phyloP scores from a whole-genome alignment of 805 yeast genomes.

The Teunomyces barrocoloradensis region DNA sequence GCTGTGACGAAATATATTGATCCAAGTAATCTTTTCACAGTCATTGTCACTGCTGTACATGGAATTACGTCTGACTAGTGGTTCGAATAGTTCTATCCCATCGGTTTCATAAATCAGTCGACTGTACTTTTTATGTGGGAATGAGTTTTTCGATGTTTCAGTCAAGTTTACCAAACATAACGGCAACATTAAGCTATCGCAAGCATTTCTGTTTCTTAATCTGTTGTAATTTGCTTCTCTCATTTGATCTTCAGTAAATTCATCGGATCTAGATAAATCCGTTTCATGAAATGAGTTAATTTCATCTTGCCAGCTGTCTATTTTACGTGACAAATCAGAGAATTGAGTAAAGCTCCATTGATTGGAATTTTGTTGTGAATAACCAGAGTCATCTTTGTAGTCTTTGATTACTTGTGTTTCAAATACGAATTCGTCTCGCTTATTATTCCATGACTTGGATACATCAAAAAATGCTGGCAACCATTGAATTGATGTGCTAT shows the following conservation, averaged over 20 bases:
- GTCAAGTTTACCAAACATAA: too few relatives aligned
- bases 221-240: not conserved
- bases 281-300: not conserved
- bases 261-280: not conserved
- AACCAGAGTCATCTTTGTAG: slow-evolving; percentile 15
- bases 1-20: slow-evolving; percentile 47
- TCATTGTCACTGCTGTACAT: slow-evolving; percentile 17
- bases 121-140: slow-evolving; percentile 16
- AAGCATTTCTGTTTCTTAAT: too few relatives aligned
- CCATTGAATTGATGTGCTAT: slow-evolving; percentile 22
- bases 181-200: too few relatives aligned
- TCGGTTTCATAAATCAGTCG: slow-evolving; percentile 13
- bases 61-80: slow-evolving; percentile 3
- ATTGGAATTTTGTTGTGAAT: not conserved
- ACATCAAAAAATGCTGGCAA: slow-evolving; percentile 18
- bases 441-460: not conserved
- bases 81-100: not conserved
- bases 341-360: not conserved
- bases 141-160: too few relatives aligned
- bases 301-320: not conserved
- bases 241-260: not conserved
- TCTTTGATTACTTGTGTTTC: slow-evolving; percentile 23
- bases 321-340: not conserved
- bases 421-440: not conserved
- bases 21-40: slow-evolving; percentile 54